Evolutionary conservation across 805 yeast genomes (phyloP).

Genomic region (Dipodascus albidus): DNA sequence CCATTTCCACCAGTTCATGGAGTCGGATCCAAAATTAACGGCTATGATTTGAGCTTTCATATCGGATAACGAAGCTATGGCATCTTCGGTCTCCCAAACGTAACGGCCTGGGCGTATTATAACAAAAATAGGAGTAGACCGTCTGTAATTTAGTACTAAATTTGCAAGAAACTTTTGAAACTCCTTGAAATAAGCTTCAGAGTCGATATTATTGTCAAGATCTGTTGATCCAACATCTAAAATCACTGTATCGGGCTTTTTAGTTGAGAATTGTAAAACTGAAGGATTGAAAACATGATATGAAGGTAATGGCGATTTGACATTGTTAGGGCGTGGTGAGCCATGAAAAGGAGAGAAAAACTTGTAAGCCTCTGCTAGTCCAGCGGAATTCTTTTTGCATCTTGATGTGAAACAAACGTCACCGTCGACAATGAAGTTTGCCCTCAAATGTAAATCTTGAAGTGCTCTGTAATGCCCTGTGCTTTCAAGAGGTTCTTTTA

Average conservation of each 20-base stretch:
- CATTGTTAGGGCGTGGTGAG: conserved; percentile 3
- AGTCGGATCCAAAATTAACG: neutral
- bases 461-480: conserved; percentile 1
- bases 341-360: conserved; percentile 7
- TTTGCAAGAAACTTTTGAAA: conserved; percentile 5
- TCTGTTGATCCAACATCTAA: conserved; percentile 7
- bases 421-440: conserved; percentile 3
- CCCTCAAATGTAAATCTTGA: conserved; percentile 2
- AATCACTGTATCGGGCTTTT: conserved; percentile 7
- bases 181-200: neutral
- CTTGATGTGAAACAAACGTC: conserved; percentile 6
- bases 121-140: neutral
- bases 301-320: conserved; percentile 5
- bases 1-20: conserved; percentile 1
- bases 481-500: conserved; percentile 1
- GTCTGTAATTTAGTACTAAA: neutral
- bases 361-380: conserved; percentile 6
- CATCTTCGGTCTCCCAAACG: neutral
- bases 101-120: neutral
- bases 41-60: neutral
- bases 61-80: neutral
- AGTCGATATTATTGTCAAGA: conserved; percentile 4
- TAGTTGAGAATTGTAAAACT: neutral
- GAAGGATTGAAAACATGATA: conserved; percentile 3
- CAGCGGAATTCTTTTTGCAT: conserved; percentile 4